Evolutionary conservation across 139 green algal species (phyloP).

Genomic region (Pseudopediastrum boryanum): DNA sequence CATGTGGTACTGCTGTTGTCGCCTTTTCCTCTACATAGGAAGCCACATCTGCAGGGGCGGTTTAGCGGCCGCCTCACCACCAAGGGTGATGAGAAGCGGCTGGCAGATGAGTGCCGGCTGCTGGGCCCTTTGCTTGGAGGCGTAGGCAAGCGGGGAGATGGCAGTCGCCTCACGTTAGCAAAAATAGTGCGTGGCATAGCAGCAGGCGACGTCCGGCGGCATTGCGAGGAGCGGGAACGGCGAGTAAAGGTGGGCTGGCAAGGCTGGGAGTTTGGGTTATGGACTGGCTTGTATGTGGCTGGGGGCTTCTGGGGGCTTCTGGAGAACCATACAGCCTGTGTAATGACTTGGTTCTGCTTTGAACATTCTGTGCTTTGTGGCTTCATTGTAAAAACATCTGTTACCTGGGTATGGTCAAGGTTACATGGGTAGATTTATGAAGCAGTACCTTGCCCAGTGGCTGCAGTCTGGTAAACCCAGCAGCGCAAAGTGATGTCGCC

Average conservation of each 20-base stretch:
- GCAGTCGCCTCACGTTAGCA: constrained; percentile 75
- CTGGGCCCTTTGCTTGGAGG: constrained; percentile 78
- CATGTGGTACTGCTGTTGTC: neutral
- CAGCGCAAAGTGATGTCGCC: too few relatives aligned
- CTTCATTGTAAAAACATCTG: too few relatives aligned
- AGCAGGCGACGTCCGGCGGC: constrained; percentile 62
- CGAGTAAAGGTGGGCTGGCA: constrained; percentile 36
- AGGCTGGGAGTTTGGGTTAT: neutral
- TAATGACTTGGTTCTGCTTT: too few relatives aligned
- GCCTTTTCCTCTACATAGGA: constrained; percentile 6
- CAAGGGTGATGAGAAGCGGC: constrained; percentile 82
- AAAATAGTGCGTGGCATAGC: constrained; percentile 87
- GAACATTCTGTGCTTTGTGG: too few relatives aligned
- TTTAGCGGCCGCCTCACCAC: constrained; percentile 83
- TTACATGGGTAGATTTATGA: too few relatives aligned
- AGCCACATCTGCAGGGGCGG: constrained; percentile 69
- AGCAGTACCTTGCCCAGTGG: too few relatives aligned
- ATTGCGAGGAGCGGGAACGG: constrained; percentile 65
- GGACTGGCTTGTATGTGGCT: neutral
- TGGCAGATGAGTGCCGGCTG: constrained; percentile 83
- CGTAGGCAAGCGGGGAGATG: constrained; percentile 66
- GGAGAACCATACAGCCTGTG: too few relatives aligned
- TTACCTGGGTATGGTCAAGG: too few relatives aligned
- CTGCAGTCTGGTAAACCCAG: too few relatives aligned
- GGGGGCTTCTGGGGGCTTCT: too few relatives aligned